phyloP scores from a whole-genome alignment of 331 rosid genomes.

The Rhamnella rubrinervis region DNA sequence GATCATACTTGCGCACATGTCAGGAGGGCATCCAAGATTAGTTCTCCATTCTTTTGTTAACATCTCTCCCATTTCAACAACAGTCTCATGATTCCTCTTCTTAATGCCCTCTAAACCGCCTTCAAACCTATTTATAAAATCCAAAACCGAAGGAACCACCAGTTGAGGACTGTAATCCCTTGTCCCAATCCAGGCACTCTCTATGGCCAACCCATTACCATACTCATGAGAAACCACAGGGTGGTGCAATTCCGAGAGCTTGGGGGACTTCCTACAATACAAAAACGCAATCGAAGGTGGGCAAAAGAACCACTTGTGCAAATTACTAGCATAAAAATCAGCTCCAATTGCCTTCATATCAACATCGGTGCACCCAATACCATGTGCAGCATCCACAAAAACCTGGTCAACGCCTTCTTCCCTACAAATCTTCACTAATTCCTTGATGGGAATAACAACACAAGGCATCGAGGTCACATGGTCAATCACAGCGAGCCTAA shows the following conservation, averaged over 20 bases:
- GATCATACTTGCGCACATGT: constrained; percentile 63
- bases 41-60: constrained; percentile 63
- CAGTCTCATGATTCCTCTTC: constrained; percentile 58
- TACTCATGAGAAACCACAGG: constrained; percentile 65
- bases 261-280: constrained; percentile 31
- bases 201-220: constrained; percentile 62
- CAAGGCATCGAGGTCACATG: constrained; percentile 72
- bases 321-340: constrained; percentile 60
- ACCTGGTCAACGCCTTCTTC: constrained; percentile 60
- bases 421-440: constrained; percentile 48
- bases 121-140: constrained; percentile 59
- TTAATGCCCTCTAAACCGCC: constrained; percentile 63
- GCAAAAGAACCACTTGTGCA: constrained; percentile 68
- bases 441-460: constrained; percentile 45
- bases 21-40: constrained; percentile 52
- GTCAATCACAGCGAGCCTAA: constrained; percentile 60
- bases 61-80: constrained; percentile 62
- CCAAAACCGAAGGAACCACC: constrained; percentile 55
- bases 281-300: constrained; percentile 62
- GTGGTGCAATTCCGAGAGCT: constrained; percentile 45
- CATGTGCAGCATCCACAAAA: constrained; percentile 68
- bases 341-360: constrained; percentile 59
- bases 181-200: constrained; percentile 67
- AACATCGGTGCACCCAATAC: constrained; percentile 47
- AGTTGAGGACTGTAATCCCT: constrained; percentile 66